Conservation (phyloP, 257 asterid genomes). For the Lycium ferocissimum region DNA sequence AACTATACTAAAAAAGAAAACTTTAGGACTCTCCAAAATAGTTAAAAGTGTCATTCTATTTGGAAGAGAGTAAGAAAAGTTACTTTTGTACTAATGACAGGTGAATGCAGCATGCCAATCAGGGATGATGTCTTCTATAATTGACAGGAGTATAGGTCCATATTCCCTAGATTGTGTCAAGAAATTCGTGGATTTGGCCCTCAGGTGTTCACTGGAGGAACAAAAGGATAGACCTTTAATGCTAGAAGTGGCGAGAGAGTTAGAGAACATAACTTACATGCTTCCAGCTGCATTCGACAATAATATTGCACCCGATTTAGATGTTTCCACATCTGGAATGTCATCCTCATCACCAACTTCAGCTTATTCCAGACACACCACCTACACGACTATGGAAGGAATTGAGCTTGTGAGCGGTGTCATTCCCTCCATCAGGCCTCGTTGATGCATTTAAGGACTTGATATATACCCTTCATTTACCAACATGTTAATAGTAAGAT, state of each 20-base stretch:
- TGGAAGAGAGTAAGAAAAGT: neutral
- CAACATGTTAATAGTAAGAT: constrained; percentile 7
- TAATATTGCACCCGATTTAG: constrained; percentile 12
- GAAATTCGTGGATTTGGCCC: constrained; percentile 44
- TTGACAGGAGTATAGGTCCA: constrained; percentile 45
- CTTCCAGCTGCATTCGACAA: constrained; percentile 41
- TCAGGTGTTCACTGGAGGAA: constrained; percentile 47
- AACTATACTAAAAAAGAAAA: too few relatives aligned
- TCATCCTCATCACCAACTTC: constrained; percentile 31
- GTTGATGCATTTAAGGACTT: constrained; percentile 31
- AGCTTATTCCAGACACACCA: constrained; percentile 33
- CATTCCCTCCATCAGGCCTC: constrained; percentile 43
- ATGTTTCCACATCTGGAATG: constrained; percentile 26
- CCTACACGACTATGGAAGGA: constrained; percentile 42
- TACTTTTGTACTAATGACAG: constrained; percentile 14
- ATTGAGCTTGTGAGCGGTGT: constrained; percentile 48
- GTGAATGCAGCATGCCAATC: constrained; percentile 30
- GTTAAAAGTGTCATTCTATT: neutral
- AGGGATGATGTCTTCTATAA: constrained; percentile 40
- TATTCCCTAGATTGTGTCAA: constrained; percentile 47
- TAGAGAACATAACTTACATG: constrained; percentile 40
- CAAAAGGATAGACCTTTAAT: constrained; percentile 45
- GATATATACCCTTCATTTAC: neutral
- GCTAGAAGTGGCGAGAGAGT: constrained; percentile 48
- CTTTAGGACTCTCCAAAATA: neutral